These are phyloP conservation scores for Cladobotryum protrusum DNA, from an alignment of 2,329 filamentous ascomycete species.

Conservation along the genomic window DNA sequence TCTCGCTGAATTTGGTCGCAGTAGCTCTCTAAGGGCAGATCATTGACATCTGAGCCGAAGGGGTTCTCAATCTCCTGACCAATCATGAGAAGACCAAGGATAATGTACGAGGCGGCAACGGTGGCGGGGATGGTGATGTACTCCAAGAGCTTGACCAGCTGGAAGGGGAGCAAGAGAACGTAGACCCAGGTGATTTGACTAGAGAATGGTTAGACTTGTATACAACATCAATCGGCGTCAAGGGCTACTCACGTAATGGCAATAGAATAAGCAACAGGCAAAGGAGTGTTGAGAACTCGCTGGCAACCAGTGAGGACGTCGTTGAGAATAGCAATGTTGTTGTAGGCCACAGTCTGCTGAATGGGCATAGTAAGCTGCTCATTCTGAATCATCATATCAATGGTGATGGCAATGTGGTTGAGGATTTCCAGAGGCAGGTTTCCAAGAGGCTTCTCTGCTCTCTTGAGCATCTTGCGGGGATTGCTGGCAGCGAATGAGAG, in stretches of 20 bases:
- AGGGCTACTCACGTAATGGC: slow-evolving; percentile 50
- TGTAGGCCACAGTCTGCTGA: slow-evolving; percentile 56
- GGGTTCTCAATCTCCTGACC: slow-evolving; percentile 81
- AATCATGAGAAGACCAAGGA: slow-evolving; percentile 67
- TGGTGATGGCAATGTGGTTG: slow-evolving; percentile 61
- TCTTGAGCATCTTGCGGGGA: slow-evolving; percentile 71
- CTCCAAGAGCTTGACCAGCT: slow-evolving; percentile 56
- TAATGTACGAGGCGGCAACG: slow-evolving; percentile 70
- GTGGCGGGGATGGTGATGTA: slow-evolving; percentile 77
- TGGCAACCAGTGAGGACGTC: slow-evolving; percentile 69
- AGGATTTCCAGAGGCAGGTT: slow-evolving; percentile 81
- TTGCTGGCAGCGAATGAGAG: slow-evolving; percentile 72
- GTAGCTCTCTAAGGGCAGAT: slow-evolving; percentile 69
- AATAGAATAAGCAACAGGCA: slow-evolving; percentile 78
- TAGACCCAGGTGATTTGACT: slow-evolving; percentile 82
- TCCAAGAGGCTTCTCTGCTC: slow-evolving; percentile 63
- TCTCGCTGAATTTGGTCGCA: slow-evolving; percentile 70
- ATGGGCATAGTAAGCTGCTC: slow-evolving; percentile 50
- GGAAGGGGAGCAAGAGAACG: slow-evolving; percentile 74
- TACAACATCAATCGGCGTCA: not conserved
- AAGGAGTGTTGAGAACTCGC: slow-evolving; percentile 73
- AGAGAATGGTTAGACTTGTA: not conserved
- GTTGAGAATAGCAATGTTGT: slow-evolving; percentile 57
- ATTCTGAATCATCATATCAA: slow-evolving; percentile 54
- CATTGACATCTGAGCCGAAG: slow-evolving; percentile 78